A percentile compares a stretch with the other conserved stretches of the same genome.
These are phyloP conservation scores for Mycena kentingensis DNA, from an alignment of 768 basidiomycete genomes.

Conservation along the genomic window DNA sequence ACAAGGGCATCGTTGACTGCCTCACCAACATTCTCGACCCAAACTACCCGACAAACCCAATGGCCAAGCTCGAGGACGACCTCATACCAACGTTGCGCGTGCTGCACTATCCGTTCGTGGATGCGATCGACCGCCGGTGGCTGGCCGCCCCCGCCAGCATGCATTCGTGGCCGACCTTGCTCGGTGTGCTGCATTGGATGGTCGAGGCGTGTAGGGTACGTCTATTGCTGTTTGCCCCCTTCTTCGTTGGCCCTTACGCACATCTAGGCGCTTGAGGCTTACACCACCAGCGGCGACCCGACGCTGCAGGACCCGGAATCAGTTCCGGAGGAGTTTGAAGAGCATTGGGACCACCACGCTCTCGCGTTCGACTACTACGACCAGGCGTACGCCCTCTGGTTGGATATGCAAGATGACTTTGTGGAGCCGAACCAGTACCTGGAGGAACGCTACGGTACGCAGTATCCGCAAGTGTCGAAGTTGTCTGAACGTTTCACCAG, in stretches of 20 bases:
- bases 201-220: constrained; percentile 81
- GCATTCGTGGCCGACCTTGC: constrained; percentile 88
- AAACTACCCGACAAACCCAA: constrained; percentile 54
- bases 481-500: constrained; percentile 37
- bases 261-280: constrained; percentile 33
- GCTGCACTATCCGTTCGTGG: constrained; percentile 78
- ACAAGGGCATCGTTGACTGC: constrained; percentile 80
- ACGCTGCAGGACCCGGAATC: constrained; percentile 62
- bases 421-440: constrained; percentile 68
- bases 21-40: constrained; percentile 75
- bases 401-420: constrained; percentile 68
- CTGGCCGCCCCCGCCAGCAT: constrained; percentile 85
- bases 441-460: constrained; percentile 76
- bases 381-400: constrained; percentile 66
- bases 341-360: constrained; percentile 71
- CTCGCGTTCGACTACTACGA: constrained; percentile 76
- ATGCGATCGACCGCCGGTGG: constrained; percentile 82
- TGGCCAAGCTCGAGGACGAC: constrained; percentile 73
- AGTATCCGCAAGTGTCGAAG: not conserved
- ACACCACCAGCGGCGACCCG: constrained; percentile 64
- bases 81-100: constrained; percentile 74
- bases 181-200: constrained; percentile 93
- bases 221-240: constrained; percentile 4
- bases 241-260: not conserved
- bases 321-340: constrained; percentile 76